Evolutionary conservation across 1,284 basidiomycete species (phyloP), one percentile per base, ranked within the genome.

Genomic region (Irpex sp.): DNA sequence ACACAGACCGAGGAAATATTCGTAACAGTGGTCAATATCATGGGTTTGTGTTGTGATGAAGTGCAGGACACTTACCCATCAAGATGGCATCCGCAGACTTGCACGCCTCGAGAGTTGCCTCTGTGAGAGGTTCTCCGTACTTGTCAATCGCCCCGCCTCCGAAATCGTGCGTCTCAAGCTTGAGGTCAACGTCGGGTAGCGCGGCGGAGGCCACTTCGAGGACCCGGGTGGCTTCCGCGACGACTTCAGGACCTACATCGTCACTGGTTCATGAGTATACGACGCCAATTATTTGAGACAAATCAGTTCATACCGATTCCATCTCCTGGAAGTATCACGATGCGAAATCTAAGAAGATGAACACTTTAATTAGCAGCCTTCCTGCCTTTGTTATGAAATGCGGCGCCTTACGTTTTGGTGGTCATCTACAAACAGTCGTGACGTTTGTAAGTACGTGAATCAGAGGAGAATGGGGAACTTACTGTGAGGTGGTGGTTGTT

Each of bases 121-220:
- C 84, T 4, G 97, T 96, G 1, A 99, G 80, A 56, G 97, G 89
- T 68, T 92, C 87, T 44, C 94, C 94, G 57, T 85, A 76, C 57
- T 86, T 85, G 76, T 99, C 97, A 74, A 99, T 98, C 5, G 96
- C 96, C 69, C 85, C 88, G 61, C 97, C 97, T 56, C 97, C 97
- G 75, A 99, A 98, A 66, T 90, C 83, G 75, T 95, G 86, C 19
- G 82, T 76, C 71, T 91, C 85, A 65, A 98, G 86, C 67, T 86
- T 82, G 75, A 98, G 85, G 63, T 92, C 83, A 61, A 91, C 78
- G 48, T 87, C 85, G 40, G 81, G 68, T 19, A 86, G 87, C 59
- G 82, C 80, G 13, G 81, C 80, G 1, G 89, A 88, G 62, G 98
- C 79, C 5, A 86, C 79, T 68, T 97, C 80, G 64, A 99, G 86